A percentile compares a stretch with the other conserved stretches of the same genome.
Evolutionary conservation across 495 filamentous ascomycete species (phyloP).

Genomic region (Echria macrotheca): DNA sequence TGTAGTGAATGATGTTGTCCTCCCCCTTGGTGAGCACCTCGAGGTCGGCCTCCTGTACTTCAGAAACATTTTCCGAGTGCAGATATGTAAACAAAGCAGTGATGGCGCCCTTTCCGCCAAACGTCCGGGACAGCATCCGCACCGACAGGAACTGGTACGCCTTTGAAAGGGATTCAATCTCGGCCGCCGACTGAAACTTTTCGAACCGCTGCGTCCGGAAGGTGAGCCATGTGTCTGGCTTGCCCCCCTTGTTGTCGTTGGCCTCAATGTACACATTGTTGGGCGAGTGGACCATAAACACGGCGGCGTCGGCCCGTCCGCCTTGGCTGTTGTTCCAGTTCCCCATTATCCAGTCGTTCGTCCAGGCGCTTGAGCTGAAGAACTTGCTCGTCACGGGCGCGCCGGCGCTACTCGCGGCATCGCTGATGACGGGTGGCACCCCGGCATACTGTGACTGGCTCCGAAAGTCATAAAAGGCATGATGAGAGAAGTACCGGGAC

Average conservation of each 20-base stretch:
- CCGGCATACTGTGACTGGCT: conserved; percentile 35
- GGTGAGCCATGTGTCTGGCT: conserved; percentile 50
- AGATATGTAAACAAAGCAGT: conserved; percentile 68
- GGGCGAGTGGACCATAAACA: conserved; percentile 56
- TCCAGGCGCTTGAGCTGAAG: conserved; percentile 36
- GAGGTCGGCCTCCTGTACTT: conserved; percentile 68
- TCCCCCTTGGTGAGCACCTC: conserved; percentile 65
- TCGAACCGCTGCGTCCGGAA: conserved; percentile 54
- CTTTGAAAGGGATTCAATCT: conserved; percentile 53
- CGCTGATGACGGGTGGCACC: conserved; percentile 32
- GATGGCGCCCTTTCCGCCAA: conserved; percentile 54
- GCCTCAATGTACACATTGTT: conserved; percentile 60
- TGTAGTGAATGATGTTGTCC: conserved; percentile 55
- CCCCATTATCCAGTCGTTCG: conserved; percentile 53
- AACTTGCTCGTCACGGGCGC: conserved; percentile 35
- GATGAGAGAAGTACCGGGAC: conserved; percentile 53
- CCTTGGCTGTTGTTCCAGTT: conserved; percentile 47
- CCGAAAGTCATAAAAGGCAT: conserved; percentile 67
- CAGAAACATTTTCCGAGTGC: conserved; percentile 22
- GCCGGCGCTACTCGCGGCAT: conserved; percentile 22
- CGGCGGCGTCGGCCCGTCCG: conserved; percentile 34
- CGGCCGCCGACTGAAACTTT: conserved; percentile 56
- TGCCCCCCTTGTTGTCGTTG: conserved; percentile 29
- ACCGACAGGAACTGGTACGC: conserved; percentile 56
- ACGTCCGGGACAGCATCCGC: conserved; percentile 54